phyloP scores from a whole-genome alignment of 129 eudicot species.

The Escallonia herrerae region DNA sequence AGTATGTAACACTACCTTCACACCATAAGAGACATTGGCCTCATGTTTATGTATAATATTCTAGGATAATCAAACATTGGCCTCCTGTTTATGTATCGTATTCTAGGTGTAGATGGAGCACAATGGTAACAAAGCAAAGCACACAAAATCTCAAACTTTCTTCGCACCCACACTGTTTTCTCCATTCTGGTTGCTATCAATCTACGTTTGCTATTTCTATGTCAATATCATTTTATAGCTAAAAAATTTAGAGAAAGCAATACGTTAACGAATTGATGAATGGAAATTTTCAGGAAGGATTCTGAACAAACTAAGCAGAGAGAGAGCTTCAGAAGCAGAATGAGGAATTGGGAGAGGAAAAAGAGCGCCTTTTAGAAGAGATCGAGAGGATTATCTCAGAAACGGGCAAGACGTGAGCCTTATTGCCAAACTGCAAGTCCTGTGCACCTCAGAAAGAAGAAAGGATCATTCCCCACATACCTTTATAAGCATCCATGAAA shows the following conservation, averaged over 20 bases:
- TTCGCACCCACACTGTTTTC: too few species aligned
- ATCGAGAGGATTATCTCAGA: slow-evolving; percentile 54
- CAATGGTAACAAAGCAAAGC: too few species aligned
- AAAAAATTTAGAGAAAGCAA: too few species aligned
- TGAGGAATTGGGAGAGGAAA: slow-evolving; percentile 53
- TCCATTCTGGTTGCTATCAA: too few species aligned
- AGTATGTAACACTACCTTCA: too few species aligned
- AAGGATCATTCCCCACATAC: neutral
- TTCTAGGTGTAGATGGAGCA: too few species aligned
- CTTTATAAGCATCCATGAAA: neutral
- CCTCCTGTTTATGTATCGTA: too few species aligned
- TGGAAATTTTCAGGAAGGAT: slow-evolving; percentile 51
- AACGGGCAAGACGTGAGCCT: slow-evolving; percentile 38
- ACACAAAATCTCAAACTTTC: too few species aligned
- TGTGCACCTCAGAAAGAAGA: neutral
- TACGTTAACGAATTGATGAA: neutral
- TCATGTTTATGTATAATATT: neutral
- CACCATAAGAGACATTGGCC: too few species aligned
- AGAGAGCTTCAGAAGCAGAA: slow-evolving; percentile 68
- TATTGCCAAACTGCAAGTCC: neutral
- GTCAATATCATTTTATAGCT: too few species aligned
- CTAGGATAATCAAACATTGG: too few species aligned
- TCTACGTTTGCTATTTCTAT: too few species aligned
- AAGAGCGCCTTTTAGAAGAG: slow-evolving; percentile 67
- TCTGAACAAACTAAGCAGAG: slow-evolving; percentile 80